Base-by-base conservation (phyloP, 75 land plant genomes). In the Picea glauca region DNA sequence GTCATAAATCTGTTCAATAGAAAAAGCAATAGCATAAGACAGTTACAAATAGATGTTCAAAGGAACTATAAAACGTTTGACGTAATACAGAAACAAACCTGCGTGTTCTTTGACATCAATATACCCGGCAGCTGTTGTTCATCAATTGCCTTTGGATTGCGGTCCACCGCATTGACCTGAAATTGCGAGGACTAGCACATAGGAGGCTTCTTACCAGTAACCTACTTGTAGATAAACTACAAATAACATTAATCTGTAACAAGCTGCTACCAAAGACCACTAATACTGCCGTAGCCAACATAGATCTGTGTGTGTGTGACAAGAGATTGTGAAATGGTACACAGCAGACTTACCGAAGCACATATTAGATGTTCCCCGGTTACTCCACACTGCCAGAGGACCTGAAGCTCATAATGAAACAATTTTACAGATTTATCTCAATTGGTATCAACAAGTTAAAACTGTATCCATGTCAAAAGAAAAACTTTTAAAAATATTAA, bases 351-450 rank as follows among this genome's bases (percentile, higher is more conserved):
- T 82, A 82, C 84, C 14, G 84, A 80, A 21, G 84, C 84, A 72
- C 65, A 58, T 30, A 82, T 60, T 11, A 82, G 58, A 21, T 79
- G 75, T 33, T 75, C 82, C 40, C 67, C 82, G 31, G 82, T 79
- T 32, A 82, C 73, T 21, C 83, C 84, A 67, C 81, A 78, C 32
- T 82, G 81, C 81, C 84, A 78, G 7, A 82, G 80, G 17, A 82
- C 84, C 84, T 82, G 60, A 13, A 40, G 74, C 35, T 40, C 26
- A 70, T 35, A n/a, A 70, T 43, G 56, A 70, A 40, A 70, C 13
- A 70, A 35, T 66, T 8, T 15, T 66, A 17, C 23, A 70, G 12
- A 2, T 70, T 20, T 18, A 5, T 20, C n/a, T 70, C 3, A 6
- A 40, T 6, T 35, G 43, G n/a, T 43, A 38, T n/a, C 8, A 20